These are phyloP conservation scores for Coemansia sp. DNA, from an alignment of 192 early-diverging fungal genomes.

Conservation along the genomic window DNA sequence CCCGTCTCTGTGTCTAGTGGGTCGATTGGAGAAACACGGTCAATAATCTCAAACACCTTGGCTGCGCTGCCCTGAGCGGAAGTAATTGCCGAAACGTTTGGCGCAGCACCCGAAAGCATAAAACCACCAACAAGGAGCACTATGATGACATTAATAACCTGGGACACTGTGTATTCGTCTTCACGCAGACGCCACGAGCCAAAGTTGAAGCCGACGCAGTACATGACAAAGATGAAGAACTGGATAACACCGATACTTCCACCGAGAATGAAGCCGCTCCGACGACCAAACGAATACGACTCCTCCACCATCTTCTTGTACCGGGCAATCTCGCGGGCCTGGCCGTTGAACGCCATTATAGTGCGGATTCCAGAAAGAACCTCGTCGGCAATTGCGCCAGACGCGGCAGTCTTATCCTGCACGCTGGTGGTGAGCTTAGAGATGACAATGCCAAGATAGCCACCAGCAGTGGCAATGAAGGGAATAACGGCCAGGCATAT, in stretches of 20 bases:
- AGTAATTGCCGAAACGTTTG: slow-evolving; percentile 74
- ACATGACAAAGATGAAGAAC: slow-evolving; percentile 72
- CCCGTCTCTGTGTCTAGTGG: slow-evolving; percentile 41
- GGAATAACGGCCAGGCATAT: slow-evolving; percentile 77
- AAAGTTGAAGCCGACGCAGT: slow-evolving; percentile 80
- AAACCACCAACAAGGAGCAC: slow-evolving; percentile 82
- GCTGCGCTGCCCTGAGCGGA: slow-evolving; percentile 77
- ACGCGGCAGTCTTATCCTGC: slow-evolving; percentile 74
- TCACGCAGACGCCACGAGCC: slow-evolving; percentile 60
- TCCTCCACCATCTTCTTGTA: slow-evolving; percentile 66
- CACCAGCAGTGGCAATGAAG: slow-evolving; percentile 53
- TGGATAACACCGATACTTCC: slow-evolving; percentile 70
- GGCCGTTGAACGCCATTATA: slow-evolving; percentile 77
- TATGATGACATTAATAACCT: no score
- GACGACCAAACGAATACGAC: slow-evolving; percentile 66
- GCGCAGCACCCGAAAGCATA: slow-evolving; percentile 64
- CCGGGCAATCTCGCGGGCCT: slow-evolving; percentile 65
- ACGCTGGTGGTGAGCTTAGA: slow-evolving; percentile 44
- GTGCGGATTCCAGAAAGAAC: slow-evolving; percentile 83
- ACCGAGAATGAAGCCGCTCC: slow-evolving; percentile 63
- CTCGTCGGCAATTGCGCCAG: slow-evolving; percentile 84
- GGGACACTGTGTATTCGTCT: slow-evolving; percentile 39
- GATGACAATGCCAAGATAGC: slow-evolving; percentile 57
- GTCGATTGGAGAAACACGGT: slow-evolving; percentile 78
- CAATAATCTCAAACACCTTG: slow-evolving; percentile 79